These are phyloP conservation scores for Penicillium sumatraense DNA, from an alignment of 2,329 filamentous ascomycete species.

Conservation along the genomic window DNA sequence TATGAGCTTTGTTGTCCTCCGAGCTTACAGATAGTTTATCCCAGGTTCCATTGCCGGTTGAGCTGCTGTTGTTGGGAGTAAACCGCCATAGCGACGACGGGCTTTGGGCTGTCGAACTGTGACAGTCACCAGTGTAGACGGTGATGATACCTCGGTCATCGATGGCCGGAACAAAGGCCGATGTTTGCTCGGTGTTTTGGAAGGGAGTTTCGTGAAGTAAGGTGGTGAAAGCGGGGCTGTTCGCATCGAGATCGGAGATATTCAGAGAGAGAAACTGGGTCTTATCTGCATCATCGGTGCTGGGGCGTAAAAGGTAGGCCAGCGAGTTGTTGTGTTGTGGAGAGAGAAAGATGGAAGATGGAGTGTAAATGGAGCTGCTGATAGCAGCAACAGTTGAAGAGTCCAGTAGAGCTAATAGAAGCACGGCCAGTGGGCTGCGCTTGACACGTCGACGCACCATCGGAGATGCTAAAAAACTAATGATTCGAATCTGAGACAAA, in stretches of 20 bases:
- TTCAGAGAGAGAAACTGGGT: conserved; percentile 68
- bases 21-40: conserved; percentile 44
- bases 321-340: conserved; percentile 56
- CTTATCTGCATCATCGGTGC: conserved; percentile 49
- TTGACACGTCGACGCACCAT: conserved; percentile 18
- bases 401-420: conserved; percentile 27
- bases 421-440: conserved; percentile 10
- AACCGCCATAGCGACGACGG: conserved; percentile 75
- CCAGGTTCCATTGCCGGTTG: conserved; percentile 61
- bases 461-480: too few relatives aligned
- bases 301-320: conserved; percentile 73
- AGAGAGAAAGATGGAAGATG: conserved; percentile 70
- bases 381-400: conserved; percentile 54
- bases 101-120: conserved; percentile 53
- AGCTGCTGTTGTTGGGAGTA: conserved; percentile 49
- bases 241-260: conserved; percentile 62
- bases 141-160: conserved; percentile 71
- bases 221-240: conserved; percentile 42
- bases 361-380: conserved; percentile 81
- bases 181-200: conserved; percentile 46
- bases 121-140: conserved; percentile 76
- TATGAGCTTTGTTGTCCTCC: conserved; percentile 40
- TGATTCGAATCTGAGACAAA: conserved; percentile 30
- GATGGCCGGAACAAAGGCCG: conserved; percentile 73
- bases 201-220: conserved; percentile 35